phyloP scores from a whole-genome alignment of 805 yeast genomes.

The Lachancea lanzarotensis region DNA sequence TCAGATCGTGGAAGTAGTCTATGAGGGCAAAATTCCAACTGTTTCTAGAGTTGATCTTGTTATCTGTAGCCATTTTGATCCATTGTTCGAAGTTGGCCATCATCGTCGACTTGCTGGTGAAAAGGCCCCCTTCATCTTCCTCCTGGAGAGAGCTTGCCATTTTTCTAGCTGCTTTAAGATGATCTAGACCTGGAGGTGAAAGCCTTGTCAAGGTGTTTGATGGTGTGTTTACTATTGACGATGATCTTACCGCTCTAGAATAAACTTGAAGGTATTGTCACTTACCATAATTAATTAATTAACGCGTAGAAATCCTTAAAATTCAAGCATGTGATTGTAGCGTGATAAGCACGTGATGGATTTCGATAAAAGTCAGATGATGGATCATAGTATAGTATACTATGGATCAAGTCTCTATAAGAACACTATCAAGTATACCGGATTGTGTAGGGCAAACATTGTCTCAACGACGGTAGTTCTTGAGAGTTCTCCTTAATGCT shows the following conservation, averaged over 20 bases:
- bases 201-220: neutral
- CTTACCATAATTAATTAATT: too few relatives aligned
- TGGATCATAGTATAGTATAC: neutral
- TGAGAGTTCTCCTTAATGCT: slow-evolving; percentile 2
- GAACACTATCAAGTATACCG: too few relatives aligned
- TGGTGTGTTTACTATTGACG: neutral
- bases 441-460: too few relatives aligned
- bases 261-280: too few relatives aligned
- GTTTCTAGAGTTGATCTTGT: slow-evolving; percentile 75
- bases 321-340: neutral
- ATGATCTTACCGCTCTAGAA: neutral
- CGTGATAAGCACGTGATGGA: neutral
- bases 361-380: too few relatives aligned
- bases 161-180: neutral
- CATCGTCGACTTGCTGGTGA: slow-evolving; percentile 36
- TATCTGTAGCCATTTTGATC: slow-evolving; percentile 77
- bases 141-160: slow-evolving; percentile 18
- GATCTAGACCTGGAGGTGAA: neutral
- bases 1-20: slow-evolving; percentile 83
- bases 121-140: slow-evolving; percentile 22
- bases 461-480: neutral
- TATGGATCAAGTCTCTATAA: neutral
- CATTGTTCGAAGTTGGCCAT: slow-evolving; percentile 64
- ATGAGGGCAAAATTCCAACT: slow-evolving; percentile 89
- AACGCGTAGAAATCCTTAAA: too few relatives aligned